Conservation (phyloP, 2,329 filamentous ascomycete species). For the Diaporthe ampelina region DNA sequence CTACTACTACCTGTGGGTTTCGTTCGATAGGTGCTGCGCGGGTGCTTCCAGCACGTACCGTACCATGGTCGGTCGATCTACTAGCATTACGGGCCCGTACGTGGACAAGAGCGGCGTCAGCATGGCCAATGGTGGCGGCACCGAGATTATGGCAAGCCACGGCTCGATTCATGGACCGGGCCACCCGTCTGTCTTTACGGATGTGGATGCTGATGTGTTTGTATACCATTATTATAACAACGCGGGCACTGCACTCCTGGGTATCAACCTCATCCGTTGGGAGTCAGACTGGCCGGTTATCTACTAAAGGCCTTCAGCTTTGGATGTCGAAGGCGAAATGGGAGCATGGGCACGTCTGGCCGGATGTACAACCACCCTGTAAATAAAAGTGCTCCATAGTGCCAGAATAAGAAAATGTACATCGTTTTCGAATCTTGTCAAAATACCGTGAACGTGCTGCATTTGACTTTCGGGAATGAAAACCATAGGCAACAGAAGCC, state of each 20-base stretch:
- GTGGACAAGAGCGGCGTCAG: background rate
- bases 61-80: slow-evolving; percentile 11
- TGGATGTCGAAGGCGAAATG: background rate
- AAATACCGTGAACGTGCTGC: background rate
- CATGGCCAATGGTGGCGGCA: slow-evolving; percentile 12
- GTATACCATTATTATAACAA: slow-evolving; percentile 17
- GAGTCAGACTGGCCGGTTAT: slow-evolving; percentile 12
- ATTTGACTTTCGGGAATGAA: background rate
- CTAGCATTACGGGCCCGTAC: slow-evolving; percentile 15
- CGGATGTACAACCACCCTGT: too few relatives aligned
- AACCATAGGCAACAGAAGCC: background rate
- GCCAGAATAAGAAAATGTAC: background rate
- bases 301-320: background rate
- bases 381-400: background rate
- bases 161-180: slow-evolving; percentile 1
- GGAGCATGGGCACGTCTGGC: background rate
- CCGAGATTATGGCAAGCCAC: slow-evolving; percentile 11
- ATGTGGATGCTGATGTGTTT: slow-evolving; percentile 9
- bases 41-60: slow-evolving; percentile 18
- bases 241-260: slow-evolving; percentile 1
- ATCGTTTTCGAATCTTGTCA: too few relatives aligned
- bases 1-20: slow-evolving; percentile 22
- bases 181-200: slow-evolving; percentile 2
- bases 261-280: background rate
- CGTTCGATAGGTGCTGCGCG: background rate